Evolutionary conservation across 331 rosid genomes (phyloP).

Genomic region (Spiraea crenata): DNA sequence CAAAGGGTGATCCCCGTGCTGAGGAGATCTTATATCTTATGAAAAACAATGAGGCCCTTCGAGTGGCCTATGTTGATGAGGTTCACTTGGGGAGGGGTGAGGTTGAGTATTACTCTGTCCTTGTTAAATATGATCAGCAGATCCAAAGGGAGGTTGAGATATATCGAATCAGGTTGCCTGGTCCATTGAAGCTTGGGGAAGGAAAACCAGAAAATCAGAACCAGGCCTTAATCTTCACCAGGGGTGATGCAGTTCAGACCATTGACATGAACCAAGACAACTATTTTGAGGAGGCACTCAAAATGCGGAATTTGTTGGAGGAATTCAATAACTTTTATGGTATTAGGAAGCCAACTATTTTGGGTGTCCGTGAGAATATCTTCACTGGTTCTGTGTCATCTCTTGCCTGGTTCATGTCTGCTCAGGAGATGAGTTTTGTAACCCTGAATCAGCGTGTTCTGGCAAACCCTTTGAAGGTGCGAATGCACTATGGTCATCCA

Average conservation of each 20-base stretch:
- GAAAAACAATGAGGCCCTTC: conserved; percentile 90
- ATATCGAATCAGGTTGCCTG: conserved; percentile 81
- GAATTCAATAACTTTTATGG: conserved; percentile 65
- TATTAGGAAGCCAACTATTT: conserved; percentile 76
- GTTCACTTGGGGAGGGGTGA: conserved; percentile 59
- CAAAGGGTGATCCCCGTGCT: conserved; percentile 66
- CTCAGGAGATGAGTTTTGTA: conserved; percentile 90
- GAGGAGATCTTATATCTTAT: conserved; percentile 77
- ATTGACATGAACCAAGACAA: conserved; percentile 98
- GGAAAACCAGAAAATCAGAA: conserved; percentile 99
- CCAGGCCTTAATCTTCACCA: conserved; percentile 89
- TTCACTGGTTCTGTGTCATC: conserved; percentile 98
- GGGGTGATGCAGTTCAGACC: conserved; percentile 94
- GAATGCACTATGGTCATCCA: conserved; percentile 98
- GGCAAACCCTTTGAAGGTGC: conserved; percentile 88
- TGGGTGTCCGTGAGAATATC: conserved; percentile 91
- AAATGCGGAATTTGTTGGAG: conserved; percentile 88
- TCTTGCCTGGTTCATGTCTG: conserved; percentile 98
- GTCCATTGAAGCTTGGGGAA: conserved; percentile 91
- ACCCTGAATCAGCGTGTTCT: conserved; percentile 91
- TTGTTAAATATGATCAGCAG: conserved; percentile 85
- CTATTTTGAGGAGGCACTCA: conserved; percentile 95
- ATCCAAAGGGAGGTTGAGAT: conserved; percentile 72
- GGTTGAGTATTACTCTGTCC: conserved; percentile 85
- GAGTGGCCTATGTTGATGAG: conserved; percentile 91